Evolutionary conservation across 2,329 filamentous ascomycete species (phyloP), one percentile per base, ranked within the genome.

Genomic region (Tolypocladium tundrense): DNA sequence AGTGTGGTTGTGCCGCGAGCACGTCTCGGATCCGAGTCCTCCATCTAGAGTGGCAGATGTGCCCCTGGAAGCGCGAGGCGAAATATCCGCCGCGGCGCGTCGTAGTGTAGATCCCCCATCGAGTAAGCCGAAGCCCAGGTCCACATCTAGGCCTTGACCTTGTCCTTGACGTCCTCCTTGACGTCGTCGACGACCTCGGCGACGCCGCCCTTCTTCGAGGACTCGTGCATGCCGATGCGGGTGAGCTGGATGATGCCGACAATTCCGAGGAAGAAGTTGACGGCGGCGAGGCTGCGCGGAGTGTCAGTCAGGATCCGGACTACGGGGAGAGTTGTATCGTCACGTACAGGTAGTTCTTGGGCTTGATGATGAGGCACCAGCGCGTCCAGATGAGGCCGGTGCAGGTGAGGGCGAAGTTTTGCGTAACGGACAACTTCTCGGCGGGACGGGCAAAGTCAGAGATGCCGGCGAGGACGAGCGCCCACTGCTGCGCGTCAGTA

Each of bases 301-400:
- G 10, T 19, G 27, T 45, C 16, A 45, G 54, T 4, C 6, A 14
- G n/a, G 42, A 27, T 55, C 40, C 21, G 19, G 48, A 64, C 11
- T 57, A 54, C 37, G 21, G 39, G 10, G n/a, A 19, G 14, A 6
- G 45, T 10, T 11, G 31, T 52, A 14, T 45, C 8, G 27, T 6
- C 27, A 77, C 86, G 53, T 78, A 91, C 87, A 97, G 88, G 69
- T 91, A 78, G 81, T 99, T 99, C 76, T 86, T 86, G 59, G 94
- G 94, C 75, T 86, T 91, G 77, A 99, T 99, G 74, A 99, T 88
- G 71, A 97, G 82, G 81, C 94, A 99, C 94, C 94, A 99, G 65
- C 94, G 85, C 52, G 94, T 99, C 94, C 94, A 99, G 82, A 99
- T 99, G 64, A 88, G 76, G 65, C 94, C 94, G 11, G 94, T 99